Evolutionary conservation across 2,329 filamentous ascomycete species (phyloP).

Genomic region (Xylariaceae sp.): DNA sequence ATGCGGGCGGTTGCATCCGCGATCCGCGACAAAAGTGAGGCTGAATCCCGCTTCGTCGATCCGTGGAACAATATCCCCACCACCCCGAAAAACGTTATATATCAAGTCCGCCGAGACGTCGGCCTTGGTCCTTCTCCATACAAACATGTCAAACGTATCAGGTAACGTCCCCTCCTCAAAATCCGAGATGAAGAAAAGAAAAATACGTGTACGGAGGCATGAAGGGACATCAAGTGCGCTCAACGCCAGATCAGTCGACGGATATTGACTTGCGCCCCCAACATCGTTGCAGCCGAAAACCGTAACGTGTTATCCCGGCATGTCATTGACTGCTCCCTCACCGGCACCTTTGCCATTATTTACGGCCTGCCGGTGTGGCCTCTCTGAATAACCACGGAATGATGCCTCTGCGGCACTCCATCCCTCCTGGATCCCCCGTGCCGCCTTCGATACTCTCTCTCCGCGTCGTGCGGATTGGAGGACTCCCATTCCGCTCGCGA

Average conservation of each 20-base stretch:
- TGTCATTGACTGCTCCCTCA: no score
- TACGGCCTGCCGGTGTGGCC: no score
- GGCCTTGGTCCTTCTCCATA: not conserved
- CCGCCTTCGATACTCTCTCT: no score
- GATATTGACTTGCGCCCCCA: no score
- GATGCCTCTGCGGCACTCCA: not conserved
- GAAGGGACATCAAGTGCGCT: no score
- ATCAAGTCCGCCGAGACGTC: not conserved
- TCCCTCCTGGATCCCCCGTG: not conserved
- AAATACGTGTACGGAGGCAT: not conserved
- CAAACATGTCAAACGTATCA: not conserved
- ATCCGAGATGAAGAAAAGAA: not conserved
- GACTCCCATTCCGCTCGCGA: not conserved
- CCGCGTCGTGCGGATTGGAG: not conserved
- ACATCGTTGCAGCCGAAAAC: no score
- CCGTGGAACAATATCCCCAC: slow-evolving; percentile 5
- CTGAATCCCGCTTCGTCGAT: slow-evolving; percentile 16
- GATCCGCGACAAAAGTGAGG: slow-evolving; percentile 15
- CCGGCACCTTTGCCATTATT: no score
- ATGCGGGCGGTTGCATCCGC: slow-evolving; percentile 6
- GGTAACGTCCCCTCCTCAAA: not conserved
- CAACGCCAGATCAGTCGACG: no score
- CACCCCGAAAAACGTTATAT: slow-evolving; percentile 17
- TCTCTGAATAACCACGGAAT: no score
- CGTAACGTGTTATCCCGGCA: no score